Evolutionary conservation across 164 flowering plant genomes (phyloP).

Genomic region (Magnolia changhungtana): DNA sequence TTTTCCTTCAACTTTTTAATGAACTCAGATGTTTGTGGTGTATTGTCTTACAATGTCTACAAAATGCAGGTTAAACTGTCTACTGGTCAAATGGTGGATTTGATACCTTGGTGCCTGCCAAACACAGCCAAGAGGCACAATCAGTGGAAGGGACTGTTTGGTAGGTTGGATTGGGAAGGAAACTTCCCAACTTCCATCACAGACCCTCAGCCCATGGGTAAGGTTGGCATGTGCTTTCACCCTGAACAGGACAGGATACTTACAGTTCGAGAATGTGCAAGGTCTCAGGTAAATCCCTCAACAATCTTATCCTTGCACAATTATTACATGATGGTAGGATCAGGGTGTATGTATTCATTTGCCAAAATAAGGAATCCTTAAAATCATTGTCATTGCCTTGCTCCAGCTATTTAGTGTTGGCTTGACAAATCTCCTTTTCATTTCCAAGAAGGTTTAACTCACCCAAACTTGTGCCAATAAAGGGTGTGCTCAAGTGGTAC

Average conservation of each 20-base stretch:
- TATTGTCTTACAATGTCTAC: background rate
- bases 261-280: constrained; percentile 93
- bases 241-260: constrained; percentile 92
- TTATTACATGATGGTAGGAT: background rate
- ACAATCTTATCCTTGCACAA: background rate
- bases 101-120: constrained; percentile 95
- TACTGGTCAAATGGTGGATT: constrained; percentile 72
- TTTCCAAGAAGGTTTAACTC: too few species aligned
- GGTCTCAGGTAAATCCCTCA: constrained; percentile 68
- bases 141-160: constrained; percentile 93
- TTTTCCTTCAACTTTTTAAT: background rate
- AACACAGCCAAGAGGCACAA: constrained; percentile 89
- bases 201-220: constrained; percentile 98
- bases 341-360: too few species aligned
- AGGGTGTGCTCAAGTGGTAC: too few species aligned
- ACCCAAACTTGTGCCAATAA: too few species aligned
- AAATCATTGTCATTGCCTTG: too few species aligned
- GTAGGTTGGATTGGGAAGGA: constrained; percentile 95
- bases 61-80: constrained; percentile 61
- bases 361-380: too few species aligned
- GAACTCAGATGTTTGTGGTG: background rate
- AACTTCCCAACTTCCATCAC: constrained; percentile 92
- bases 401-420: too few species aligned
- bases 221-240: constrained; percentile 96
- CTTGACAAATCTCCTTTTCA: too few species aligned